phyloP scores from a whole-genome alignment of 208 protist genomes.

The Wallacemonas sp. region DNA sequence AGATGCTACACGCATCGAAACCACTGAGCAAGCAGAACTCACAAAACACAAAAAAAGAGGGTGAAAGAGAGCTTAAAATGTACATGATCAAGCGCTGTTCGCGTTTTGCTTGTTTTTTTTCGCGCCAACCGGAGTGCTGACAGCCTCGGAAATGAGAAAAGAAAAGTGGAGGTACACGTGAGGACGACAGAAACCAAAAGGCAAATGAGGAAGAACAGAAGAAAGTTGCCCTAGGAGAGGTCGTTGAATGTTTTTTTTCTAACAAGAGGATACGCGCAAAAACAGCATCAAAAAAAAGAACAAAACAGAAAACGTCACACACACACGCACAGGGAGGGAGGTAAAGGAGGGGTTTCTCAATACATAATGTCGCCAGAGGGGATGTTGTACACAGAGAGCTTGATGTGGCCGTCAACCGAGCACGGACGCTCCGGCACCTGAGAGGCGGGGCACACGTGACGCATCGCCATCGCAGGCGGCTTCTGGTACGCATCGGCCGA shows the following conservation, averaged over 20 bases:
- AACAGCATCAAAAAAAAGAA: slow-evolving; percentile 18
- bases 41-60: slow-evolving; percentile 24
- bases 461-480: slow-evolving; percentile 50
- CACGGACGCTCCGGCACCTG: slow-evolving; percentile 65
- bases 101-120: slow-evolving; percentile 2
- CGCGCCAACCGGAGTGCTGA: too few species aligned
- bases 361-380: slow-evolving; percentile 67
- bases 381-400: slow-evolving; percentile 86
- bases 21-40: slow-evolving; percentile 1
- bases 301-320: slow-evolving; percentile 9
- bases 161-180: too few species aligned
- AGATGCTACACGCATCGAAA: slow-evolving; percentile 2
- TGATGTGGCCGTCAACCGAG: slow-evolving; percentile 85
- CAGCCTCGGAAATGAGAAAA: too few species aligned
- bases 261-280: slow-evolving; percentile 1
- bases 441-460: slow-evolving; percentile 71
- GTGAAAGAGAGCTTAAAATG: slow-evolving; percentile 19
- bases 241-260: too few species aligned
- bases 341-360: too few species aligned
- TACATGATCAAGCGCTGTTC: slow-evolving; percentile 10
- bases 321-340: slow-evolving; percentile 17
- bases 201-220: too few species aligned
- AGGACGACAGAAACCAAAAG: too few species aligned
- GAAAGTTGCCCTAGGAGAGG: too few species aligned
- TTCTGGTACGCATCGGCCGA: slow-evolving; percentile 55